A percentile compares a stretch with the other conserved stretches of the same genome.
These are phyloP conservation scores for Selaginella moellendorffii DNA, from an alignment of 75 land plant species.

Conservation along the genomic window DNA sequence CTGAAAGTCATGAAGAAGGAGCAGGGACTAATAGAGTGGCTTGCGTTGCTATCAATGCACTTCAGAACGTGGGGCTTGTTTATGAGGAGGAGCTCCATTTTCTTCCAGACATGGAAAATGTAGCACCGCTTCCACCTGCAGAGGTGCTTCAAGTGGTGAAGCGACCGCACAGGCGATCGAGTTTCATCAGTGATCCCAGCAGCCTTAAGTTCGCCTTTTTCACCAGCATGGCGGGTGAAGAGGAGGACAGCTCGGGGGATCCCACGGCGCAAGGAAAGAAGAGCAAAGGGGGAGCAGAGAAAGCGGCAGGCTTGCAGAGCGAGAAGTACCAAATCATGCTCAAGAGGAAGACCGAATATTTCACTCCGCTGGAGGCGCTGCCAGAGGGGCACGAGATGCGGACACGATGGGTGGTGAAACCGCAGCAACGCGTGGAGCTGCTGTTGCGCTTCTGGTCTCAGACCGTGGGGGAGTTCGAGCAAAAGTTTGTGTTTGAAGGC, in stretches of 20 bases:
- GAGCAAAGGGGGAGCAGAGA: no score
- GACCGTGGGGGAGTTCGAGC: conserved; percentile 16
- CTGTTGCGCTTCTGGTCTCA: conserved; percentile 16
- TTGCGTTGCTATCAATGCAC: conserved; percentile 7
- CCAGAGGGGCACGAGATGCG: conserved; percentile 16
- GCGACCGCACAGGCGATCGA: conserved; percentile 7
- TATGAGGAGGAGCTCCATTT: conserved; percentile 13
- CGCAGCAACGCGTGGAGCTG: conserved; percentile 13
- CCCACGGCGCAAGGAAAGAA: neutral
- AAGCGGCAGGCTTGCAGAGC: no score
- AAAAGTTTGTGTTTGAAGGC: conserved; percentile 20
- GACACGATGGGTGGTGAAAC: conserved; percentile 28
- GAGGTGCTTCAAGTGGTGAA: conserved; percentile 16
- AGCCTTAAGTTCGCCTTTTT: neutral
- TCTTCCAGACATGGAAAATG: conserved; percentile 12
- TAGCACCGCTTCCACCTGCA: conserved; percentile 10
- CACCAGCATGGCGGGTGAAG: neutral
- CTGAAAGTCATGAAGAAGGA: neutral
- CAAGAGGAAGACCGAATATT: neutral
- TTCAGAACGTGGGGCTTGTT: conserved; percentile 7
- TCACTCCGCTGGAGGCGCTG: conserved; percentile 11
- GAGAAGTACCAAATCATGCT: neutral
- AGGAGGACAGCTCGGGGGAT: neutral
- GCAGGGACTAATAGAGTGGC: neutral
- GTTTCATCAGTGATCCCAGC: neutral